Conservation (phyloP, 2,329 filamentous ascomycete species). For the Fusarium dlaminii region DNA sequence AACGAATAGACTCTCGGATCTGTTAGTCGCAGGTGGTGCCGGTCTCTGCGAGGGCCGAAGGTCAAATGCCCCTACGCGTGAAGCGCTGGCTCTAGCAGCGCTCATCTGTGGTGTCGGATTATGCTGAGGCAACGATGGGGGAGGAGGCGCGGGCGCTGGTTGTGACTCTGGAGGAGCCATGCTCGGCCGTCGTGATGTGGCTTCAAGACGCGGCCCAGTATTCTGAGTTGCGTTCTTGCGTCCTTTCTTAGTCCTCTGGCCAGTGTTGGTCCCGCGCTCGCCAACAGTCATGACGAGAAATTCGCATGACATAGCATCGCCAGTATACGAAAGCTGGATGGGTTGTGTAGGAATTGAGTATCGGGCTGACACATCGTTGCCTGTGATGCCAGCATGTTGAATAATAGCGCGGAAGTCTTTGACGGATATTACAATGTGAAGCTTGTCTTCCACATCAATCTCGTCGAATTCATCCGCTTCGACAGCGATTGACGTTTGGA, state of each 20-base stretch:
- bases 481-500: constrained; percentile 81
- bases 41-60: constrained; percentile 63
- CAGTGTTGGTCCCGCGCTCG: constrained; percentile 63
- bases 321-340: constrained; percentile 76
- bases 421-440: constrained; percentile 83
- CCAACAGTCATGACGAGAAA: constrained; percentile 87
- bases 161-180: constrained; percentile 49
- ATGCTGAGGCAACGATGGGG: constrained; percentile 42
- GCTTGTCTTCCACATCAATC: constrained; percentile 76
- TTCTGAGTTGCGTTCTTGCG: constrained; percentile 51
- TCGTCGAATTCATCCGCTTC: constrained; percentile 81
- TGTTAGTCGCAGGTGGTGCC: constrained; percentile 64
- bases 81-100: constrained; percentile 48
- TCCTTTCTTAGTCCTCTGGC: constrained; percentile 59
- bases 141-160: constrained; percentile 35
- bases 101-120: constrained; percentile 48
- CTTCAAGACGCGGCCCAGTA: constrained; percentile 56
- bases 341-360: constrained; percentile 78
- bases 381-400: constrained; percentile 75
- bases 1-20: constrained; percentile 77
- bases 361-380: constrained; percentile 71
- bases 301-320: constrained; percentile 75
- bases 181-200: constrained; percentile 57
- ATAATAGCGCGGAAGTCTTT: constrained; percentile 86
- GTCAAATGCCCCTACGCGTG: constrained; percentile 53